Evolutionary conservation across 345 rosid species (phyloP), one percentile per base, ranked within the genome.

Genomic region (Linum lewisii): DNA sequence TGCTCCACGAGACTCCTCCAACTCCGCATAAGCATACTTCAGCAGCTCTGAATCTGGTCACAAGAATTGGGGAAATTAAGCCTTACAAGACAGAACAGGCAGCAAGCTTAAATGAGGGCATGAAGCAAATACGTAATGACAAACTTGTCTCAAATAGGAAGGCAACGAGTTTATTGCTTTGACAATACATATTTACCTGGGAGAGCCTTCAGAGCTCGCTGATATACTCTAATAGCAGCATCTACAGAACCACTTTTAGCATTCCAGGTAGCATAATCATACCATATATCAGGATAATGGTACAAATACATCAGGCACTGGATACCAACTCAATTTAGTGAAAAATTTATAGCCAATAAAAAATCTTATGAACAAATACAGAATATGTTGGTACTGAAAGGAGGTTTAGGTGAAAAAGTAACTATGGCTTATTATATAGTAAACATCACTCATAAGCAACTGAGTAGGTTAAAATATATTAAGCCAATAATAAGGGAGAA

Each of bases 271-370:
- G 95, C 97, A 80, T 84, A 93, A 76, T 93, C 94, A 74, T 86
- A 82, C 99, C 95, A 93, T 72, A 81, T 74, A 75, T 86, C 89
- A 61, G 95, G 95, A 70, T 88, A 93, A 78, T 93, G 97, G 75
- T 84, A 86, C 63, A 93, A 76, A 76, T 86, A 88, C 97, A 88
- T 88, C 71, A 93, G 78, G 80, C 97, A 86, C 97, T 88, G 84
- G 32, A 61, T 60, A 73, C 58, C 42, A 73, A 64, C 47, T 66
- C 51, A 58, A 73, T 22, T 24, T 51, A 73, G 32, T 29, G 69
- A 69, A 24, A 42, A 70, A 54, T 25, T 38, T 57, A 55, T 57
- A 42, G 47, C 47, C 47, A 42, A 42, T 4, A 42, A 42, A 29
- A 42, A 42, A 10, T 42, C 47, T 11, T 42, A 42, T 42, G 4